phyloP scores from a whole-genome alignment of 2,329 filamentous ascomycete genomes.

The Ophiostoma tasmaniense region DNA sequence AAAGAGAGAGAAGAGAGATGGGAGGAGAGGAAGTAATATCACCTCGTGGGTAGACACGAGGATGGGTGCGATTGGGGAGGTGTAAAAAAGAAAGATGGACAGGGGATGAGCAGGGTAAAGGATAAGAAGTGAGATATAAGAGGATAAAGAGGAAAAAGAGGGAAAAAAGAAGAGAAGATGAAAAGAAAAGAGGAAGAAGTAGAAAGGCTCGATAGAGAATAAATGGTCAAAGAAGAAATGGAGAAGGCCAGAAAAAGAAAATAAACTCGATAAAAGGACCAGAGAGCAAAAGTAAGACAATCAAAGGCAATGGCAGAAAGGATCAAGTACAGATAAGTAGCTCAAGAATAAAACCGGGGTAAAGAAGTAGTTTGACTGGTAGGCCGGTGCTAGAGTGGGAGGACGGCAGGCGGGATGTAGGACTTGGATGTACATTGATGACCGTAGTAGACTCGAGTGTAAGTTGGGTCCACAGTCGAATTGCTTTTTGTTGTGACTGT shows the following conservation, averaged over 20 bases:
- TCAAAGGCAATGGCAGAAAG: neutral
- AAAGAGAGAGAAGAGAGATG: neutral
- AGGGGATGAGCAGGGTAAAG: neutral
- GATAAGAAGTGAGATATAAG: neutral
- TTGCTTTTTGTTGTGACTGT: neutral
- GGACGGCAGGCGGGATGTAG: neutral
- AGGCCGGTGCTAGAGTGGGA: neutral
- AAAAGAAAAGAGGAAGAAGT: neutral
- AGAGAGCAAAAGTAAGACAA: neutral
- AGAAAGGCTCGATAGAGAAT: neutral
- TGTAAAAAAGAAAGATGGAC: neutral
- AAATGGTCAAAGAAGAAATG: neutral
- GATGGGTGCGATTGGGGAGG: neutral
- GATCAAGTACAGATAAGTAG: neutral
- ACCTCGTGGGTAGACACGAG: neutral
- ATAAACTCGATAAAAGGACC: neutral
- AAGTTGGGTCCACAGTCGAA: neutral
- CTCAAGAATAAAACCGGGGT: neutral
- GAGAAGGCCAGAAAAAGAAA: neutral
- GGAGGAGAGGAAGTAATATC: neutral
- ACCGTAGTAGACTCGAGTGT: neutral
- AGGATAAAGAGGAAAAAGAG: neutral
- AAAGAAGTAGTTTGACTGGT: neutral
- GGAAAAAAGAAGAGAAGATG: neutral
- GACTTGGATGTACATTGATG: neutral